Percentiles rank a stretch among this genome's conserved stretches.
These are phyloP conservation scores for Phaffomyces thermotolerans DNA, from an alignment of 805 yeast genomes.

Conservation along the genomic window DNA sequence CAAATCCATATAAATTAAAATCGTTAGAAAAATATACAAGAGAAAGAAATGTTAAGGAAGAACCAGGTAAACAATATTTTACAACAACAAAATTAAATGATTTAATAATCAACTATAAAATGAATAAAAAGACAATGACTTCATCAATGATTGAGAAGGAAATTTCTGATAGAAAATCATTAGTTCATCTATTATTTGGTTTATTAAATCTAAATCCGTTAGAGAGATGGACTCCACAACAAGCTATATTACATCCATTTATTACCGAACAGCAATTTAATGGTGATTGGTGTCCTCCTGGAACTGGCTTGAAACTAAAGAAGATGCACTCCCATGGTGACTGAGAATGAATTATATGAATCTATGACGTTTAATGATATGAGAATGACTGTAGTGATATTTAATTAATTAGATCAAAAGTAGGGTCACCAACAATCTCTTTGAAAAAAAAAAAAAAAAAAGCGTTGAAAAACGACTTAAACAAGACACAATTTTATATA, in stretches of 20 bases:
- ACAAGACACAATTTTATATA: background rate
- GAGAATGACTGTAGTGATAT: background rate
- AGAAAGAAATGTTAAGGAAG: constrained; percentile 53
- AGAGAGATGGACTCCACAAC: constrained; percentile 96
- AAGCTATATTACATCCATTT: constrained; percentile 88
- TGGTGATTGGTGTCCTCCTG: constrained; percentile 50
- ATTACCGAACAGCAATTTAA: constrained; percentile 53
- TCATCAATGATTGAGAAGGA: constrained; percentile 53
- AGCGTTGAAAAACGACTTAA: background rate
- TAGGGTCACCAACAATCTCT: too few species aligned
- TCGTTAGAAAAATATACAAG: constrained; percentile 40
- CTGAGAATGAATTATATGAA: background rate
- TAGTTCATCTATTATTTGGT: constrained; percentile 73
- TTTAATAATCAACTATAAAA: constrained; percentile 67
- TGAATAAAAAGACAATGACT: constrained; percentile 51
- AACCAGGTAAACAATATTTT: constrained; percentile 82
- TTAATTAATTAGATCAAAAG: background rate
- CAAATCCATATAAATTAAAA: constrained; percentile 19
- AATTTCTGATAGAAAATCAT: constrained; percentile 58
- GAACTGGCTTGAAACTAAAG: constrained; percentile 17
- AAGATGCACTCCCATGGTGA: background rate
- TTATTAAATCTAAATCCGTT: constrained; percentile 80
- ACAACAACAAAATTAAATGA: constrained; percentile 58
- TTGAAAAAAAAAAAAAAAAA: background rate
- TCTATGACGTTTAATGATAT: background rate